phyloP scores from a whole-genome alignment of 768 basidiomycete genomes.

The Leccinum subgranulosum region DNA sequence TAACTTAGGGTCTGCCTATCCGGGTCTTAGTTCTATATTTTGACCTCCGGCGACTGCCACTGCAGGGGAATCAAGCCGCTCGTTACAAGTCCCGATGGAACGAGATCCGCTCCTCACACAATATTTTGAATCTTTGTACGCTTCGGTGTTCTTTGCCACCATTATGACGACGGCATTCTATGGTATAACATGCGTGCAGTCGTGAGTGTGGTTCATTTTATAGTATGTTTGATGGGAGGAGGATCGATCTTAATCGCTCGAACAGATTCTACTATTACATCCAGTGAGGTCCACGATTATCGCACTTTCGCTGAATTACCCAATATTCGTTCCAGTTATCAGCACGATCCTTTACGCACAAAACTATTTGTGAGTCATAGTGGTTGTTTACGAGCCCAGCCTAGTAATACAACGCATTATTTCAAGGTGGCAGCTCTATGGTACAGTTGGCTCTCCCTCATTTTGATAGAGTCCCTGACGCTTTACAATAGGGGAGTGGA shows the following conservation, averaged over 20 bases:
- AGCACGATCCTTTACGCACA: neutral
- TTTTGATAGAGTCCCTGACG: neutral
- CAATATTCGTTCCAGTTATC: neutral
- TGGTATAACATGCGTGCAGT: too few relatives aligned
- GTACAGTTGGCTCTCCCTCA: neutral
- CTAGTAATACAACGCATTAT: neutral
- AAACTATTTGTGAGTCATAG: conserved; percentile 12
- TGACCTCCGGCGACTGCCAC: too few relatives aligned
- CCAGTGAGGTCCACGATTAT: neutral
- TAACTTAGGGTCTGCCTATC: too few relatives aligned
- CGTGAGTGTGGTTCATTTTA: too few relatives aligned
- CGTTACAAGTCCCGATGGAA: too few relatives aligned
- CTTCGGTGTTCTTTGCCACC: too few relatives aligned
- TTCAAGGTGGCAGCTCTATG: conserved; percentile 12
- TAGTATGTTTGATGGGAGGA: too few relatives aligned
- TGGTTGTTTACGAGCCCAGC: neutral
- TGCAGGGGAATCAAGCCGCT: too few relatives aligned
- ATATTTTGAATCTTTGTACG: too few relatives aligned
- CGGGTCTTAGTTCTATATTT: too few relatives aligned
- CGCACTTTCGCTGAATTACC: neutral
- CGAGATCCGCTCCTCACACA: too few relatives aligned
- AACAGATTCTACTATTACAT: neutral
- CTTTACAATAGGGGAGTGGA: conserved; percentile 1
- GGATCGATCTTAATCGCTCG: neutral
- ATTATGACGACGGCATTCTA: too few relatives aligned